Base-by-base conservation (phyloP, 176 grass and related monocot species). In the Cenchrus purpureus region DNA sequence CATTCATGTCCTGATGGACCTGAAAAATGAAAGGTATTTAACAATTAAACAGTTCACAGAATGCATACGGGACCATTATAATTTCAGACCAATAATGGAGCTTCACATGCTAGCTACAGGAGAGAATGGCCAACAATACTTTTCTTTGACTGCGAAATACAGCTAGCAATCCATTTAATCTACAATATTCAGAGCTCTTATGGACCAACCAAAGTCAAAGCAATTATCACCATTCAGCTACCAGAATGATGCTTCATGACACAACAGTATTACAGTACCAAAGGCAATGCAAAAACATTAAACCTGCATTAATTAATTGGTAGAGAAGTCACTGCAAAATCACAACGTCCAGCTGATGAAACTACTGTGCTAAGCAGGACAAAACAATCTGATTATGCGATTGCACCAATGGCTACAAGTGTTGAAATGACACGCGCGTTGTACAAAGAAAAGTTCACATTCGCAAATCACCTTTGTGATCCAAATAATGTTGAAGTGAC, bases 1-100 rank as follows among this genome's bases (percentile, higher is more conserved):
- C 93, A 25, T 65, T 94, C 97, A 98, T 98, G 84, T 98, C 91
- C 7, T 98, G 97, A 67, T 95, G 86, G 86, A 96, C 89, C 97
- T 96, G 97, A 43, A 52, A 44, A 76, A 29, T 22, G 59, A 20
- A 87, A 58, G 50, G 60, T 46, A 86, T 68, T 56, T 88, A 53
- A 17, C 4, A 20, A 20, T 90, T 65, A 78, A 73, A 20, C 19
- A 45, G 16, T 22, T 81, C 7, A 72, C 60, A 75, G 45, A 71
- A 58, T 65, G 73, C 11, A 83, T 60, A 79, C 5, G 28, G 71
- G 44, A 46, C 62, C 44, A 86, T 42, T 82, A 45, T 28, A 90
- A 37, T 15, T 40, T 43, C 45, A 71, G 45, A 64, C 65, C 10
- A 65, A 9, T 12, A 73, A 25, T 34, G 71, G 43, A 76, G 8